These are phyloP conservation scores for Hygrophorus pudorinus DNA, from an alignment of 768 basidiomycete species.

Conservation along the genomic window DNA sequence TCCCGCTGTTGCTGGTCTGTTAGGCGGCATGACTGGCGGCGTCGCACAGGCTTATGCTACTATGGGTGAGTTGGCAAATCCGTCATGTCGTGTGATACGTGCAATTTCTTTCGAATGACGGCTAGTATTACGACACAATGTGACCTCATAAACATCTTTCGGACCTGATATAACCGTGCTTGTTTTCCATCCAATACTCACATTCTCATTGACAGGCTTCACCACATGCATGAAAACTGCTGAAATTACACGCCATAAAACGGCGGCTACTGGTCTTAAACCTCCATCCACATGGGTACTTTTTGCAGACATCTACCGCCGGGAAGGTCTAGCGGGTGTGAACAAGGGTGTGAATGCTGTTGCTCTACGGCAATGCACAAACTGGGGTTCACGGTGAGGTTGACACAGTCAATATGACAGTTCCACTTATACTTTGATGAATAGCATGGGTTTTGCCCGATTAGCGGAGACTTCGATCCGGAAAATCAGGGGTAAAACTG, in stretches of 20 bases:
- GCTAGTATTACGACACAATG: background rate
- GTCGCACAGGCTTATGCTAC: slow-evolving; percentile 97
- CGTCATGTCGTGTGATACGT: background rate
- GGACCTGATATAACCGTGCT: slow-evolving; percentile 6
- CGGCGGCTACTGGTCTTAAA: slow-evolving; percentile 71
- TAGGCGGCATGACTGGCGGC: slow-evolving; percentile 98
- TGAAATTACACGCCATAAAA: slow-evolving; percentile 94
- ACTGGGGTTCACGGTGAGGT: slow-evolving; percentile 82
- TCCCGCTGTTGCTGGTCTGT: slow-evolving; percentile 74
- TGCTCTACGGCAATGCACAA: slow-evolving; percentile 85
- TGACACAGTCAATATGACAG: background rate
- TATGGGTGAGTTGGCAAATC: slow-evolving; percentile 71
- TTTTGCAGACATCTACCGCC: slow-evolving; percentile 88
- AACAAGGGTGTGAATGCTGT: slow-evolving; percentile 99
- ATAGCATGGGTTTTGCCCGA: slow-evolving; percentile 93
- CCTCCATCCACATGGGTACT: slow-evolving; percentile 91
- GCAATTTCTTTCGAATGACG: too few species aligned
- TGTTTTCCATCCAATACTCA: slow-evolving; percentile 1
- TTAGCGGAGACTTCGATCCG: slow-evolving; percentile 78
- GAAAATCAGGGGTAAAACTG: slow-evolving; percentile 65
- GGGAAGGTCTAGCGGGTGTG: slow-evolving; percentile 90
- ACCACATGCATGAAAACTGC: slow-evolving; percentile 99
- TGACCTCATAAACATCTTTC: slow-evolving; percentile 7
- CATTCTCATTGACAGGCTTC: slow-evolving; percentile 52
- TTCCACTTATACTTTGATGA: background rate